A percentile compares a stretch with the other conserved stretches of the same genome.
Conservation (phyloP, 805 yeast genomes). For the Saturnispora quitensis region DNA sequence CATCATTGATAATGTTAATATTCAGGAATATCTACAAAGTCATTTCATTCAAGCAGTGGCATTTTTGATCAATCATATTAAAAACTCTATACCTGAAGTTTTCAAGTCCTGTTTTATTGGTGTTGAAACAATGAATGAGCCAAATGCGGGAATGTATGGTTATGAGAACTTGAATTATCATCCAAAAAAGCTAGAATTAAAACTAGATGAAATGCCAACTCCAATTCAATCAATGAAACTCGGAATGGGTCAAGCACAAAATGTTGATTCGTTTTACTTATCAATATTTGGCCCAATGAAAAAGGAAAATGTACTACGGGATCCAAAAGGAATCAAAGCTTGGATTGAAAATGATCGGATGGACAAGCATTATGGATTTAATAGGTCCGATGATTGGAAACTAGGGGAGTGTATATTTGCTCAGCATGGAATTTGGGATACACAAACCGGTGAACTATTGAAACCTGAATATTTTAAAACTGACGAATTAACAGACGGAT, state of each 20-base stretch:
- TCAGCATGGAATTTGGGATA: conserved; percentile 69
- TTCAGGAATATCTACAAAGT: conserved; percentile 67
- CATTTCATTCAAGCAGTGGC: conserved; percentile 51
- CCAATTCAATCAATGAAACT: conserved; percentile 61
- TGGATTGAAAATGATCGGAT: conserved; percentile 51
- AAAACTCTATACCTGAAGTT: conserved; percentile 34
- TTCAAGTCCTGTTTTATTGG: conserved; percentile 53
- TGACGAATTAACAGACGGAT: conserved; percentile 31
- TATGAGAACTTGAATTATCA: conserved; percentile 41
- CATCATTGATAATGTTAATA: conserved; percentile 57
- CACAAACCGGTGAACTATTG: conserved; percentile 31
- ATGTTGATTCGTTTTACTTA: conserved; percentile 62
- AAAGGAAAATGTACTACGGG: conserved; percentile 44
- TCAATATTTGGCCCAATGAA: conserved; percentile 71
- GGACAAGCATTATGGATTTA: conserved; percentile 66
- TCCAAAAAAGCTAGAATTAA: conserved; percentile 56
- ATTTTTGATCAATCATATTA: conserved; percentile 35
- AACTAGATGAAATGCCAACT: conserved; percentile 78
- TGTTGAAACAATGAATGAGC: conserved; percentile 80
- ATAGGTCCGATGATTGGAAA: conserved; percentile 54
- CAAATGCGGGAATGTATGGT: conserved; percentile 69
- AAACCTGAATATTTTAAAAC: conserved; percentile 43
- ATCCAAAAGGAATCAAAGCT: conserved; percentile 57
- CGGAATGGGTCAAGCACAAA: conserved; percentile 69
- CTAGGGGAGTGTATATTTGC: conserved; percentile 77